These are phyloP conservation scores for Tieghemostelium lacteum DNA, from an alignment of 78 protist genomes.

Conservation along the genomic window DNA sequence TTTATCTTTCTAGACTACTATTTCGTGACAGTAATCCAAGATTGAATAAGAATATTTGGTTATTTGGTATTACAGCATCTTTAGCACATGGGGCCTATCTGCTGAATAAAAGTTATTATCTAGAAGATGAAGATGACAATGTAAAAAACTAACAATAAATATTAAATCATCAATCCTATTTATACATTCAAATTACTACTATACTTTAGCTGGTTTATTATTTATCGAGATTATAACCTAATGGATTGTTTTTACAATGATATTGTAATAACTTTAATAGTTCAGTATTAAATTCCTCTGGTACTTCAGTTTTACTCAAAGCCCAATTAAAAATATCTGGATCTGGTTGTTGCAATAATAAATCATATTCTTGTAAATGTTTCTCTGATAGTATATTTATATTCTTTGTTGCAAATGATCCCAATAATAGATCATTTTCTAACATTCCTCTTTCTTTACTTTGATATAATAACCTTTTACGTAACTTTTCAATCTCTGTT, in stretches of 20 bases:
- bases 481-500: slow-evolving; percentile 16
- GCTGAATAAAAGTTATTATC: not conserved
- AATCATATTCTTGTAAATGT: slow-evolving; percentile 27
- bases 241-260: slow-evolving; percentile 52
- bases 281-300: slow-evolving; percentile 49
- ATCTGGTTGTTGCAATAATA: slow-evolving; percentile 63
- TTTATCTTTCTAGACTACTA: not conserved
- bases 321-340: slow-evolving; percentile 72
- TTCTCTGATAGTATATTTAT: slow-evolving; percentile 2
- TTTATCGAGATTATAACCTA: slow-evolving; percentile 48
- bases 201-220: not conserved
- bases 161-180: not conserved
- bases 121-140: not conserved
- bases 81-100: not conserved
- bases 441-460: slow-evolving; percentile 77
- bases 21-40: not conserved
- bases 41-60: not conserved
- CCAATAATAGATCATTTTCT: slow-evolving; percentile 64
- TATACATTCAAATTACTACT: too few relatives aligned
- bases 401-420: slow-evolving; percentile 43
- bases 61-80: not conserved
- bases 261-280: slow-evolving; percentile 51
- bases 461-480: slow-evolving; percentile 58
- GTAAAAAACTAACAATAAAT: too few relatives aligned
- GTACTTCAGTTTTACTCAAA: slow-evolving; percentile 18